These are phyloP conservation scores for Nakazawaea sp. DNA, from an alignment of 805 yeast genomes.

Conservation along the genomic window DNA sequence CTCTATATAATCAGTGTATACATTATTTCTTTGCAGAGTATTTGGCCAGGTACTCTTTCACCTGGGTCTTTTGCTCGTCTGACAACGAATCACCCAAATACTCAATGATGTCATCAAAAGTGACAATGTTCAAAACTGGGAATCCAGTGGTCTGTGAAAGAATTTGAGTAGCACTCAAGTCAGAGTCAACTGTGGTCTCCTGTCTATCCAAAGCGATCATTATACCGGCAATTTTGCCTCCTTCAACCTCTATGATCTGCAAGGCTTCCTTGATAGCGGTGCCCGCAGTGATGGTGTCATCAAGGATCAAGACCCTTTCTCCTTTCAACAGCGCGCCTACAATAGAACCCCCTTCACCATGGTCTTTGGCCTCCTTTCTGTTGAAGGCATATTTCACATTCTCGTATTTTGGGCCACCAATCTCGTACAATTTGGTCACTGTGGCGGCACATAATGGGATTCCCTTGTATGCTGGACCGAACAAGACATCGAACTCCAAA, in stretches of 20 bases:
- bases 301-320: conserved; percentile 77
- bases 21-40: conserved; percentile 39
- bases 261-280: conserved; percentile 96
- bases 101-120: conserved; percentile 64
- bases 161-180: conserved; percentile 72
- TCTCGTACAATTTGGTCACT: conserved; percentile 85
- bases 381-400: conserved; percentile 85
- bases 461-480: conserved; percentile 98
- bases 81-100: conserved; percentile 52
- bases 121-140: conserved; percentile 80
- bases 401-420: conserved; percentile 73
- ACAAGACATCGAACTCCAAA: conserved; percentile 79
- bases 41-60: conserved; percentile 49
- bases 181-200: conserved; percentile 70
- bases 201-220: conserved; percentile 93
- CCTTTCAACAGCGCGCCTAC: conserved; percentile 77
- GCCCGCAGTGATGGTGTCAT: conserved; percentile 98
- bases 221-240: conserved; percentile 75
- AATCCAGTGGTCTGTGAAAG: conserved; percentile 67
- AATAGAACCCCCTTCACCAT: conserved; percentile 95
- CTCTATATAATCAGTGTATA: too few relatives aligned
- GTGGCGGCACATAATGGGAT: conserved; percentile 93
- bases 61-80: conserved; percentile 47
- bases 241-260: conserved; percentile 59
- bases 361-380: conserved; percentile 95